Base-by-base conservation (phyloP, 768 basidiomycete genomes). In the Trametes sanguinea region DNA sequence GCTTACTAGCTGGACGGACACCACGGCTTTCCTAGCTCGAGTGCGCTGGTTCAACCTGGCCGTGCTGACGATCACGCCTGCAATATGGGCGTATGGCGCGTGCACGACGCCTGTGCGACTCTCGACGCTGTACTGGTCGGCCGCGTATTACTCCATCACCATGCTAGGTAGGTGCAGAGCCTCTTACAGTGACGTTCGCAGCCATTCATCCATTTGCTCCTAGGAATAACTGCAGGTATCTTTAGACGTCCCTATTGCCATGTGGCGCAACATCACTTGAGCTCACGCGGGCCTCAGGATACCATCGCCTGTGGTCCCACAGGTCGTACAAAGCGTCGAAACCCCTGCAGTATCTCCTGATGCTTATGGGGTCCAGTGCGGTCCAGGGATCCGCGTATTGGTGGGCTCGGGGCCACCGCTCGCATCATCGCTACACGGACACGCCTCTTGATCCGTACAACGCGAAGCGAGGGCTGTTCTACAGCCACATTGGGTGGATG, bases 41-140 rank as follows among this genome's bases (percentile, higher is more conserved):
- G 54, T 64, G 7, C 58, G 63, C 43, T 92, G 91, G 90, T 89
- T 94, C 78, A 93, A 90, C 68, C 78, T 92, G 68, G 74, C 78
- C 29, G 80, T 90, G 39, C 77, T 95, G 47, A 83, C 86, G 47
- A 62, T 88, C 64, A 90, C 92, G 0, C 94, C 95, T 8, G 75
- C 80, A 9, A 66, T 94, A 58, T 82, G 89, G 53, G 71, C 87
- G 53, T 91, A 88, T 76, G 95, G 94, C 11, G 59, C 75, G 33
- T 67, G 86, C 52, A 79, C 84, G 10, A 84, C 83, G 8, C 73
- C 77, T 51, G 66, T 79, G 44, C 74, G 78, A 57, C 70, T 69
- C 52, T 75, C 80, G 69, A 96, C 94, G 0, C 68, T 77, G 29
- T 53, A 84, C 8, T 95, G 87, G 76, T 76, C 85, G 16, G 72